These are phyloP conservation scores for Trichoderma brevicompactum DNA, from an alignment of 2,329 filamentous ascomycete species.

Conservation along the genomic window DNA sequence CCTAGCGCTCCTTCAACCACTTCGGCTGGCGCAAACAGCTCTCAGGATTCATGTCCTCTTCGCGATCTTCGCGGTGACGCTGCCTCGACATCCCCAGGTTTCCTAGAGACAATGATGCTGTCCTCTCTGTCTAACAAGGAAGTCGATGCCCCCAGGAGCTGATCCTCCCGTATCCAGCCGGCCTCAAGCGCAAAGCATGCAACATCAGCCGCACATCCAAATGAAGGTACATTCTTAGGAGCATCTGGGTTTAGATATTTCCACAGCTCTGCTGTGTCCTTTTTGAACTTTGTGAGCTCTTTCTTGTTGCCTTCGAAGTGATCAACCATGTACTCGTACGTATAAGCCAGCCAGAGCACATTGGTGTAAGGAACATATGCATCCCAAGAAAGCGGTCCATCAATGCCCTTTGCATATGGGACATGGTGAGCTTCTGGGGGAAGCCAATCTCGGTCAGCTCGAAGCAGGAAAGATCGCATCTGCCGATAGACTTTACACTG, in stretches of 20 bases:
- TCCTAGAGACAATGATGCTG: conserved; percentile 46
- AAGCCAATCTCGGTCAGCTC: conserved; percentile 55
- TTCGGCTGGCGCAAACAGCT: background rate
- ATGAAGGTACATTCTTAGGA: conserved; percentile 52
- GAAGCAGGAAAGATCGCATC: conserved; percentile 62
- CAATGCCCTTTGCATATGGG: conserved; percentile 52
- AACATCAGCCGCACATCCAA: conserved; percentile 60
- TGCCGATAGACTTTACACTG: conserved; percentile 67
- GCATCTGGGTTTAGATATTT: conserved; percentile 58
- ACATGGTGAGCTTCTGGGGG: conserved; percentile 52
- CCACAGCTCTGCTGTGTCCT: conserved; percentile 58
- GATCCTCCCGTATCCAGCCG: conserved; percentile 60
- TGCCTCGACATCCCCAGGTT: conserved; percentile 35
- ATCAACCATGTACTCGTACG: conserved; percentile 57
- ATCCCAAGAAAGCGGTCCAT: conserved; percentile 59
- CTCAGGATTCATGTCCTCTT: conserved; percentile 4
- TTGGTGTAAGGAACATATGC: conserved; percentile 65
- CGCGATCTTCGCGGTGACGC: conserved; percentile 35
- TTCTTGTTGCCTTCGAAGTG: conserved; percentile 54
- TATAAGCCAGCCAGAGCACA: conserved; percentile 66
- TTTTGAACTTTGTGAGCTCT: conserved; percentile 52
- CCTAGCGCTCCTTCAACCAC: background rate
- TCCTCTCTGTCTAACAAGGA: conserved; percentile 47
- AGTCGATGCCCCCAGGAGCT: conserved; percentile 49
- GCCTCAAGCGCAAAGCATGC: conserved; percentile 62